Base-by-base conservation (phyloP, 768 basidiomycete genomes). In the Pleurotus eryngii region DNA sequence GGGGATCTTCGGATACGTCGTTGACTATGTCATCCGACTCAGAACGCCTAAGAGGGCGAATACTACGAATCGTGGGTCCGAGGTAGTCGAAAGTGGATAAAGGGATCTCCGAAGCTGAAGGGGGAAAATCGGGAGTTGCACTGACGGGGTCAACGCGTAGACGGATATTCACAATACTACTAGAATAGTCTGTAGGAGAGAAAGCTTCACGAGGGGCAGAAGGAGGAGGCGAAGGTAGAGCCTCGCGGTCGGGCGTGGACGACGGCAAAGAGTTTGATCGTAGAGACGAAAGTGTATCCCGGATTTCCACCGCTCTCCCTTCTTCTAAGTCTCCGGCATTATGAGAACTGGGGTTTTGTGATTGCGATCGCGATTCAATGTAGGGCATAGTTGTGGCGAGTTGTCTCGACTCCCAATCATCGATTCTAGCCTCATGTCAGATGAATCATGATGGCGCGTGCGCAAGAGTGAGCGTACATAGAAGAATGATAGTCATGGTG, bases 351-450 rank as follows among this genome's bases (percentile, higher is more conserved):
- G 51, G 51, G 39, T 54, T 54, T 26, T 42, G 51, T 8, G 51
- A 54, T 42, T 54, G 51, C 42, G 51, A 54, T 40, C 51, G 51
- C n/a, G 51, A 54, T 38, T 54, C 51, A 18, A 54, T 38, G 39
- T 54, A 54, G 24, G 51, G 51, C 51, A 39, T 42, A 17, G 42
- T 35, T 9, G 20, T 17, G 42, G 20, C n/a, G 42, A n/a, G 42
- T 40, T 14, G 51, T 26, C 12, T 40, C 38, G 51, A 42, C 37
- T 54, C 51, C 51, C 51, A 42, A 42, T 54, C 51, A 26, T 54
- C 43, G 24, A 39, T 54, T 40, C 51, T 39, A 54, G 24, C 38
- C 51, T 24, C 37, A 12, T 12, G 37, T 54, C 37, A 54, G 37
- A 54, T 42, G 17, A 40, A 54, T 42, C 39, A 30, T 39, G 51